phyloP scores from a whole-genome alignment of 2,329 filamentous ascomycete genomes.

The Colletotrichum horii region DNA sequence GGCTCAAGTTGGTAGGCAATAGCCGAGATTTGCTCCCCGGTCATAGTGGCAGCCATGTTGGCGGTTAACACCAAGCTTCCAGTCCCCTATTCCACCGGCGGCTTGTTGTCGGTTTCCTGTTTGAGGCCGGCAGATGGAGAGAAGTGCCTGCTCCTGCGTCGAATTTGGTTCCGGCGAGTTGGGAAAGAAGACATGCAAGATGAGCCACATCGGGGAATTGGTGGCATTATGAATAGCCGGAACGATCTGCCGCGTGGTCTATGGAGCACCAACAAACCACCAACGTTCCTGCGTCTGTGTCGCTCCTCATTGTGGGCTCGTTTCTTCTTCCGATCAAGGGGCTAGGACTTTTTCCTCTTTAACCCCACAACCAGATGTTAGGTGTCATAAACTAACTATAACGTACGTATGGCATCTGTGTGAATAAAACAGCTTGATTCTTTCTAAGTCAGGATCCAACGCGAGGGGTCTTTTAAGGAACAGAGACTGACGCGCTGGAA shows the following conservation, averaged over 20 bases:
- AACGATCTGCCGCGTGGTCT: neutral
- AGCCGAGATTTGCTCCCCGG: neutral
- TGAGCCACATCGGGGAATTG: neutral
- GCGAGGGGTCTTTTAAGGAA: too few species aligned
- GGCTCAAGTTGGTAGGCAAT: neutral
- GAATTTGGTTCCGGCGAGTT: neutral
- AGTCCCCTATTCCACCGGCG: neutral
- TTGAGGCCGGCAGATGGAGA: neutral
- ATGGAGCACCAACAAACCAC: neutral
- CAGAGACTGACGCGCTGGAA: too few species aligned
- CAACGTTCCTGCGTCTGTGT: neutral
- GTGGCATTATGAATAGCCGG: neutral
- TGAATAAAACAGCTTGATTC: too few species aligned
- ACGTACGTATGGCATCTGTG: too few species aligned
- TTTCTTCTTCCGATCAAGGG: neutral
- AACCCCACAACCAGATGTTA: neutral
- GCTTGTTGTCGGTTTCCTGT: neutral
- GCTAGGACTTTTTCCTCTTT: neutral
- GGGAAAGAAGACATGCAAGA: neutral
- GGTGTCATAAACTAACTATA: too few species aligned
- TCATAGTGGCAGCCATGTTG: neutral
- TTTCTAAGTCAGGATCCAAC: too few species aligned
- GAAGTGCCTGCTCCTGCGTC: neutral
- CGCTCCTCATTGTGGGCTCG: neutral
- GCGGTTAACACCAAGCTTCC: neutral